These are phyloP conservation scores for Venustampulla echinocandica DNA, from an alignment of 495 filamentous ascomycete species.

Conservation along the genomic window DNA sequence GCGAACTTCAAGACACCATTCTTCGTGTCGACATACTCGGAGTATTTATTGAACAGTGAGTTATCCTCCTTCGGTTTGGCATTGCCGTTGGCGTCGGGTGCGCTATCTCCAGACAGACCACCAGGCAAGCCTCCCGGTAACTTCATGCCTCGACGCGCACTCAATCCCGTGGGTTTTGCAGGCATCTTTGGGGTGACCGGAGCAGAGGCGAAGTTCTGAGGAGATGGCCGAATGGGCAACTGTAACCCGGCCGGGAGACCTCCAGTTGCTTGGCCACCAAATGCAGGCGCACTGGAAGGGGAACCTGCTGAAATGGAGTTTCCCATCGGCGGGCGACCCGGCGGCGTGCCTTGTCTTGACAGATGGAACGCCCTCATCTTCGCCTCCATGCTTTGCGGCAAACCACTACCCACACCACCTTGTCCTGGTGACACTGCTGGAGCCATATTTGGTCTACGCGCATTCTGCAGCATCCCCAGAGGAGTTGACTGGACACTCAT, in stretches of 20 bases:
- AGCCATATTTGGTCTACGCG: slow-evolving; percentile 52
- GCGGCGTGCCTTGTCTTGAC: slow-evolving; percentile 49
- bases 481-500: slow-evolving; percentile 74
- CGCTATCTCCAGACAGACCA: neutral
- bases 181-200: slow-evolving; percentile 31
- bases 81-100: neutral
- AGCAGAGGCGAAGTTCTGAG: slow-evolving; percentile 39
- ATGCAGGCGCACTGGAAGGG: neutral
- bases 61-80: slow-evolving; percentile 16
- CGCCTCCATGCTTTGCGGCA: slow-evolving; percentile 74
- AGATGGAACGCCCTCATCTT: slow-evolving; percentile 72
- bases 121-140: slow-evolving; percentile 23
- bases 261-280: slow-evolving; percentile 16
- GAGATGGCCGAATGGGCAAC: slow-evolving; percentile 35
- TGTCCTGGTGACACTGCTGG: slow-evolving; percentile 38
- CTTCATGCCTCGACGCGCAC: slow-evolving; percentile 22
- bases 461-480: slow-evolving; percentile 72
- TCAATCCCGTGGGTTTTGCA: slow-evolving; percentile 17
- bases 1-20: slow-evolving; percentile 88
- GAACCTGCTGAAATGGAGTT: slow-evolving; percentile 21
- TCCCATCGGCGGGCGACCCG: slow-evolving; percentile 37
- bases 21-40: slow-evolving; percentile 84
- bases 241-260: slow-evolving; percentile 33
- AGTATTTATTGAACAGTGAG: slow-evolving; percentile 80
- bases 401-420: slow-evolving; percentile 34